A percentile compares a stretch with the other conserved stretches of the same genome.
Evolutionary conservation across 805 yeast genomes (phyloP).

Genomic region (Lipomyces starkeyi): DNA sequence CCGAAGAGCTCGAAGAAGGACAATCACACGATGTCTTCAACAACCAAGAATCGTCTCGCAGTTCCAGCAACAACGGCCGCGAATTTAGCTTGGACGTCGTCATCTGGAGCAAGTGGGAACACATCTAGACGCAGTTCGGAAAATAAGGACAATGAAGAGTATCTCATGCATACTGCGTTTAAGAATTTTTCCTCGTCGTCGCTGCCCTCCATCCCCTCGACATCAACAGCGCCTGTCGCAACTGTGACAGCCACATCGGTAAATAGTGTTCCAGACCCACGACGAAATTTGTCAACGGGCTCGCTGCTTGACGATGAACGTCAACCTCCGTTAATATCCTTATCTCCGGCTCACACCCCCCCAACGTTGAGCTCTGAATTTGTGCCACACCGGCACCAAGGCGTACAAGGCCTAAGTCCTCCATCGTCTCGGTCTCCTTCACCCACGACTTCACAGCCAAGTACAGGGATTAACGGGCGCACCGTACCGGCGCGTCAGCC

Average conservation of each 20-base stretch:
- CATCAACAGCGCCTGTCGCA: conserved; percentile 8
- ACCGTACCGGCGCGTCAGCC: neutral
- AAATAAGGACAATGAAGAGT: conserved; percentile 19
- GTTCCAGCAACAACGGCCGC: conserved; percentile 18
- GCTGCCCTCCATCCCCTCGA: conserved; percentile 11
- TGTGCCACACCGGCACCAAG: neutral
- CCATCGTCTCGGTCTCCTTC: conserved; percentile 24
- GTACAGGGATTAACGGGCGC: conserved; percentile 4
- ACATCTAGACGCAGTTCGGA: conserved; percentile 5
- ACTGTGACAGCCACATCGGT: neutral
- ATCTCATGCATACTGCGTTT: conserved; percentile 22
- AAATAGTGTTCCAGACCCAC: neutral
- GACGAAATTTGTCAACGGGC: conserved; percentile 8
- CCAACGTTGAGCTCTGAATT: conserved; percentile 3
- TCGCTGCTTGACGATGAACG: conserved; percentile 2
- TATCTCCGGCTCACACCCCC: conserved; percentile 21
- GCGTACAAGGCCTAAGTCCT: neutral
- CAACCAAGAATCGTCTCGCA: conserved; percentile 7
- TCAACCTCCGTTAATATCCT: conserved; percentile 7
- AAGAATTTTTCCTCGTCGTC: conserved; percentile 32
- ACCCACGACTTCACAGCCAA: conserved; percentile 5
- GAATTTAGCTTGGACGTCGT: conserved; percentile 8
- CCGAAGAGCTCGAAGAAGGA: conserved; percentile 27
- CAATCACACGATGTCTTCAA: conserved; percentile 5
- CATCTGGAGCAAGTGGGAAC: neutral